These are phyloP conservation scores for Globisporangium spiculum DNA, from an alignment of 352 stramenopile species.

Conservation along the genomic window DNA sequence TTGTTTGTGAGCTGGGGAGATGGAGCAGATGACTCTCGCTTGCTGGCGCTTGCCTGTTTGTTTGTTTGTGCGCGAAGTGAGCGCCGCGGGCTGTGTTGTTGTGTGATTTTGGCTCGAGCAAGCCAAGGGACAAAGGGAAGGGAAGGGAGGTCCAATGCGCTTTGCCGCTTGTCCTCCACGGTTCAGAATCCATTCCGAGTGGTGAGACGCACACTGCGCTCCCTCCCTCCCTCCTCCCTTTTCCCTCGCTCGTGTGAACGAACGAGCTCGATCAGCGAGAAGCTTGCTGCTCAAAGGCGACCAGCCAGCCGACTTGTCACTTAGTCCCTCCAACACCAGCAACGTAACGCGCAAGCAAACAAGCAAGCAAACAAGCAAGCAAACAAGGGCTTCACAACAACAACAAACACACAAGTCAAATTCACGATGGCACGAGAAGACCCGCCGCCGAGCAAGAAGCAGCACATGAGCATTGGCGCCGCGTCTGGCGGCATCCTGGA, in stretches of 20 bases:
- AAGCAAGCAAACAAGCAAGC: background rate
- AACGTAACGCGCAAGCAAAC: background rate
- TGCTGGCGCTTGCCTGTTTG: background rate
- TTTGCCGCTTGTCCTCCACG: background rate
- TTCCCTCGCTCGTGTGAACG: background rate
- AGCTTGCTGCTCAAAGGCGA: background rate
- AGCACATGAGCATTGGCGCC: background rate
- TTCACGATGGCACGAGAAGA: constrained; percentile 13
- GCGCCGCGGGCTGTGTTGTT: background rate
- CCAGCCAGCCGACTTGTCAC: background rate
- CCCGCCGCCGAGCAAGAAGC: constrained; percentile 12
- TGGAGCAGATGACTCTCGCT: background rate
- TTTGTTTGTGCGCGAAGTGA: background rate
- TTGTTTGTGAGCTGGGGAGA: background rate
- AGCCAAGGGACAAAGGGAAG: background rate
- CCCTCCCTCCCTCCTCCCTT: background rate
- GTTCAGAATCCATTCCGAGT: constrained; percentile 19
- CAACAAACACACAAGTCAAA: background rate
- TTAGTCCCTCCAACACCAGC: background rate
- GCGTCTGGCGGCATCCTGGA: constrained; percentile 4
- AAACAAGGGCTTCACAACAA: background rate
- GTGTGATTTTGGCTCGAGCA: background rate
- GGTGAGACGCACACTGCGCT: constrained; percentile 11
- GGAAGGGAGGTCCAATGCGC: constrained; percentile 1
- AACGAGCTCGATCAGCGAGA: constrained; percentile 8